Evolutionary conservation across 2,329 filamentous ascomycete species (phyloP).

Genomic region (Xylaria sp.): DNA sequence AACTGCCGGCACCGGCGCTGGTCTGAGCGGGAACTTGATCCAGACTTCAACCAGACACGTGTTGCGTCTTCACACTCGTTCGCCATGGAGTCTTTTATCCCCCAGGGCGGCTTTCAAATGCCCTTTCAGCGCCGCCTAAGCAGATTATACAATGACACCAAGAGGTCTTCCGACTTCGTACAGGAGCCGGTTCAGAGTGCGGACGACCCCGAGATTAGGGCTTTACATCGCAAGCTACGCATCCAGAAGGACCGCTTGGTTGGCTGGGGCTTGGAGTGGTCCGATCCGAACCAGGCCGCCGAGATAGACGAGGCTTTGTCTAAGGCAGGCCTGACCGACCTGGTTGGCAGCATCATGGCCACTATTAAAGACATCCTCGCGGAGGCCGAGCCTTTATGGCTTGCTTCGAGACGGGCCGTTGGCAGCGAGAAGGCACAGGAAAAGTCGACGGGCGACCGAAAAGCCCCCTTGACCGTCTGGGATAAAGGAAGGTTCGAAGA

Average conservation of each 20-base stretch:
- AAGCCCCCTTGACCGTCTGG: constrained; percentile 62
- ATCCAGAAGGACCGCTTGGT: constrained; percentile 80
- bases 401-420: constrained; percentile 55
- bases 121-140: constrained; percentile 66
- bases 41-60: background rate
- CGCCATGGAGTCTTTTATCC: constrained; percentile 55
- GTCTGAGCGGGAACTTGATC: background rate
- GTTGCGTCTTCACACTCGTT: background rate
- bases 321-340: constrained; percentile 74
- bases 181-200: constrained; percentile 64
- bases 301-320: constrained; percentile 73
- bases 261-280: constrained; percentile 82
- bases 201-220: constrained; percentile 70
- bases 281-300: constrained; percentile 67
- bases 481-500: constrained; percentile 76
- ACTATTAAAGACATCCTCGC: constrained; percentile 81
- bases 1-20: background rate
- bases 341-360: constrained; percentile 76
- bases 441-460: constrained; percentile 49
- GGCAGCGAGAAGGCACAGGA: constrained; percentile 44
- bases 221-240: constrained; percentile 73
- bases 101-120: constrained; percentile 55
- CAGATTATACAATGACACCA: constrained; percentile 79
- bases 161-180: constrained; percentile 75
- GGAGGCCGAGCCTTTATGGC: constrained; percentile 74